phyloP scores from a whole-genome alignment of 2,329 filamentous ascomycete species.

The Paracamarosporium sp. region DNA sequence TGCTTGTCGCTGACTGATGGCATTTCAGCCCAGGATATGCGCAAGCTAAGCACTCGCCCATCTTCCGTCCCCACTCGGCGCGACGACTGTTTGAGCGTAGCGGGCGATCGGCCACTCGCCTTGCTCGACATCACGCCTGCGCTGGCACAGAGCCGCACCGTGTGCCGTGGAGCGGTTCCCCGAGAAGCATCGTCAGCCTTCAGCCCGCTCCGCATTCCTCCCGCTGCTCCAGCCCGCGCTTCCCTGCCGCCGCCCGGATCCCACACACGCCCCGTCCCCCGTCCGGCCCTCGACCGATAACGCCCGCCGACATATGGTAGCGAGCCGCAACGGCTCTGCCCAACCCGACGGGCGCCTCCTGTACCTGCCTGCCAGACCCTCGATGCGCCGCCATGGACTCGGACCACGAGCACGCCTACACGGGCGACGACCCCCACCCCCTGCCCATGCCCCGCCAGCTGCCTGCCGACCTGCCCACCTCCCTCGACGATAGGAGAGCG shows the following conservation, averaged over 20 bases:
- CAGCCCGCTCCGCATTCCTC: background rate
- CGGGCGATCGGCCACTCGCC: constrained; percentile 5
- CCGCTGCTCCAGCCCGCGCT: background rate
- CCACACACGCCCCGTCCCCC: background rate
- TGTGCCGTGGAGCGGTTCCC: background rate
- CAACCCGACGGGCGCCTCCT: background rate
- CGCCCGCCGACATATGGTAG: background rate
- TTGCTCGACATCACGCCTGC: constrained; percentile 12
- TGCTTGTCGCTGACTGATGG: constrained; percentile 18
- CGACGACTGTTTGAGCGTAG: constrained; percentile 4
- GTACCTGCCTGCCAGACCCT: constrained; percentile 1
- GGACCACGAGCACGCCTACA: constrained; percentile 42
- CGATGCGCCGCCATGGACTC: constrained; percentile 46
- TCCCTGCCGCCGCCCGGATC: background rate
- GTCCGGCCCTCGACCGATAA: background rate
- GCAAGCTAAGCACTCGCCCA: background rate
- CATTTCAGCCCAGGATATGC: background rate
- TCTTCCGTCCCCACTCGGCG: constrained; percentile 5
- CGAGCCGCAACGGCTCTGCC: background rate
- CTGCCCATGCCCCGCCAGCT: constrained; percentile 58
- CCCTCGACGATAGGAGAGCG: constrained; percentile 84
- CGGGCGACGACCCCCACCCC: constrained; percentile 33
- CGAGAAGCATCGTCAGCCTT: background rate
- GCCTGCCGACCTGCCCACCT: constrained; percentile 86
- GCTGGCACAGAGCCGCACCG: background rate